phyloP scores from a whole-genome alignment of 768 basidiomycete genomes.

The Leucosporidium yakuticum region DNA sequence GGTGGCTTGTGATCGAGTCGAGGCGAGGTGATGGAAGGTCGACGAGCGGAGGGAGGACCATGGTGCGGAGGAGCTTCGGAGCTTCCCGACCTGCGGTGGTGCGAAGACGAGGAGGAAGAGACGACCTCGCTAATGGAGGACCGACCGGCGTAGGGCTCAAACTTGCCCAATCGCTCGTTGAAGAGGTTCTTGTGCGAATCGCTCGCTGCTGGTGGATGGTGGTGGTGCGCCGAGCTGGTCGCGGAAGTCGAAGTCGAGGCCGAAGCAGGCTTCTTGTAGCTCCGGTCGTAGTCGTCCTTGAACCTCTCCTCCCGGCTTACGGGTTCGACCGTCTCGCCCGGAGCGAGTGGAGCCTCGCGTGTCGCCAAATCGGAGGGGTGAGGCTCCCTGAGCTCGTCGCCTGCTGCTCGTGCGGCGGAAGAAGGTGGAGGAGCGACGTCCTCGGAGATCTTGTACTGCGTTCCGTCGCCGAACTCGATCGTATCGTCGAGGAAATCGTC shows the following conservation, averaged over 20 bases:
- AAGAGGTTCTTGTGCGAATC: slow-evolving; percentile 65
- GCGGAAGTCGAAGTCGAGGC: slow-evolving; percentile 16
- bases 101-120: slow-evolving; percentile 4
- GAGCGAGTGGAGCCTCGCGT: slow-evolving; percentile 26
- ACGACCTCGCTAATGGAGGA: not conserved
- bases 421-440: slow-evolving; percentile 20
- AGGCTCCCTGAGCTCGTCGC: slow-evolving; percentile 37
- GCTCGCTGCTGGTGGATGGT: not conserved
- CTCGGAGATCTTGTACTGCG: slow-evolving; percentile 72
- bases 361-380: slow-evolving; percentile 31
- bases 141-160: slow-evolving; percentile 63
- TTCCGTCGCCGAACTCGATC: slow-evolving; percentile 93
- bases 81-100: not conserved
- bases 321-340: slow-evolving; percentile 50
- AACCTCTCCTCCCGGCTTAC: slow-evolving; percentile 75
- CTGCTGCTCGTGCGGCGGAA: slow-evolving; percentile 11
- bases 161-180: slow-evolving; percentile 83
- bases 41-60: slow-evolving; percentile 3
- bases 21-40: slow-evolving; percentile 18
- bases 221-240: slow-evolving; percentile 2
- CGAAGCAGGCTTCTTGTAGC: slow-evolving; percentile 65
- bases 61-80: slow-evolving; percentile 11
- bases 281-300: slow-evolving; percentile 88
- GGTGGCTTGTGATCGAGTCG: not conserved
- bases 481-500: slow-evolving; percentile 81